Evolutionary conservation across 306 rosid genomes (phyloP).

Genomic region (Luffa acutangula): DNA sequence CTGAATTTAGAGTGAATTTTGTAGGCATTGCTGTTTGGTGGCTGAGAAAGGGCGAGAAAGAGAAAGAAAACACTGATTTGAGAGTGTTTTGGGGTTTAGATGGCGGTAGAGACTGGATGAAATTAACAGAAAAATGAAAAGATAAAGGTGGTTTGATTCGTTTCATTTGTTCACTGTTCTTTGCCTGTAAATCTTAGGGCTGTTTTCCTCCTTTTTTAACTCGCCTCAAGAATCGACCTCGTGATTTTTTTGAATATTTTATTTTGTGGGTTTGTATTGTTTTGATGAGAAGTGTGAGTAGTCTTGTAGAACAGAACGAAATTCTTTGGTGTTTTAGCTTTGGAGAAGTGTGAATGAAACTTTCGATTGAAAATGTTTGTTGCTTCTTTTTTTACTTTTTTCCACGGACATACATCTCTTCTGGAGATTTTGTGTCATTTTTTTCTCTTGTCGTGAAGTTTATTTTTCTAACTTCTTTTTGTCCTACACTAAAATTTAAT

Average conservation of each 20-base stretch:
- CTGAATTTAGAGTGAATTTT: neutral
- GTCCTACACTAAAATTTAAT: neutral
- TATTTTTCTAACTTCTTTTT: neutral
- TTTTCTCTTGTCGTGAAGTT: neutral
- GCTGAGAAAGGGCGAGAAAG: slow-evolving; percentile 3
- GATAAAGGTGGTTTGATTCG: neutral
- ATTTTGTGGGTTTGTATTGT: neutral
- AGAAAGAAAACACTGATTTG: neutral
- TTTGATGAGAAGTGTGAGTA: neutral
- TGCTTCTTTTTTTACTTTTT: neutral
- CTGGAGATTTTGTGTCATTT: neutral
- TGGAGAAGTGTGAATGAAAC: neutral
- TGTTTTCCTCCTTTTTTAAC: neutral
- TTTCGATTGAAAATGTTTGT: neutral
- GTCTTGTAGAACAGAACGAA: neutral
- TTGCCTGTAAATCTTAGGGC: neutral
- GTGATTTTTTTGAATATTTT: neutral
- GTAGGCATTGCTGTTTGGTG: neutral
- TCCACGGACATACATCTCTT: neutral
- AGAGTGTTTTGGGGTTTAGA: neutral
- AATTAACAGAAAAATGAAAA: neutral
- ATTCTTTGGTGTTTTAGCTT: neutral
- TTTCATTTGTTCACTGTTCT: neutral
- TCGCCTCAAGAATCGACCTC: neutral
- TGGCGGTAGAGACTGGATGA: neutral